These are phyloP conservation scores for Globisporangium iwayamae DNA, from an alignment of 352 stramenopile species.

Conservation along the genomic window DNA sequence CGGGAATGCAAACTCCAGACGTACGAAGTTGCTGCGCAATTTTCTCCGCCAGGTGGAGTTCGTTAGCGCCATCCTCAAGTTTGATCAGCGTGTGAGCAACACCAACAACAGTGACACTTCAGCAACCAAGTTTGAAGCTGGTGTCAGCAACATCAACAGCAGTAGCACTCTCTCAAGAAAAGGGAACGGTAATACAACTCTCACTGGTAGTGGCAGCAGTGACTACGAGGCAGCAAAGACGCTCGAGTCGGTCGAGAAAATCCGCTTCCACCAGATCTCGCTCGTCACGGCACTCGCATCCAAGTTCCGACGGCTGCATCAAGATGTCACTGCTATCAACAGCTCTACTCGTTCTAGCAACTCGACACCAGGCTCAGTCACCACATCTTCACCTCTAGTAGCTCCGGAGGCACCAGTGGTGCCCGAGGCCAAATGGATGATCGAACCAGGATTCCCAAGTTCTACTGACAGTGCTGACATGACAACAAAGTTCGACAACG, in stretches of 20 bases:
- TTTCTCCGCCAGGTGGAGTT: slow-evolving; percentile 29
- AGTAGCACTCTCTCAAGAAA: not conserved
- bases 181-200: not conserved
- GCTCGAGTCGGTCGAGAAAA: slow-evolving; percentile 34
- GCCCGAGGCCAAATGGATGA: not conserved
- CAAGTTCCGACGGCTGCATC: slow-evolving; percentile 19
- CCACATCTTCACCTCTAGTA: not conserved
- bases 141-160: not conserved
- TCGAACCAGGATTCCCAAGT: slow-evolving; percentile 14
- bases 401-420: not conserved
- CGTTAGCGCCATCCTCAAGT: not conserved
- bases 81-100: not conserved
- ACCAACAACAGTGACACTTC: not conserved
- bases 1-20: slow-evolving; percentile 23
- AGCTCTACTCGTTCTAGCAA: not conserved
- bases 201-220: not conserved
- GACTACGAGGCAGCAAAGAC: slow-evolving; percentile 17
- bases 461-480: slow-evolving; percentile 7
- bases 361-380: not conserved
- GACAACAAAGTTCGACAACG: slow-evolving; percentile 29
- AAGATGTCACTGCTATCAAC: not conserved
- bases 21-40: slow-evolving; percentile 33
- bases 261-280: slow-evolving; percentile 44
- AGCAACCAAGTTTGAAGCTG: not conserved
- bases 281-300: slow-evolving; percentile 33